These are phyloP conservation scores for Peronosclerospora sorghi DNA, from an alignment of 352 stramenopile genomes.

Conservation along the genomic window DNA sequence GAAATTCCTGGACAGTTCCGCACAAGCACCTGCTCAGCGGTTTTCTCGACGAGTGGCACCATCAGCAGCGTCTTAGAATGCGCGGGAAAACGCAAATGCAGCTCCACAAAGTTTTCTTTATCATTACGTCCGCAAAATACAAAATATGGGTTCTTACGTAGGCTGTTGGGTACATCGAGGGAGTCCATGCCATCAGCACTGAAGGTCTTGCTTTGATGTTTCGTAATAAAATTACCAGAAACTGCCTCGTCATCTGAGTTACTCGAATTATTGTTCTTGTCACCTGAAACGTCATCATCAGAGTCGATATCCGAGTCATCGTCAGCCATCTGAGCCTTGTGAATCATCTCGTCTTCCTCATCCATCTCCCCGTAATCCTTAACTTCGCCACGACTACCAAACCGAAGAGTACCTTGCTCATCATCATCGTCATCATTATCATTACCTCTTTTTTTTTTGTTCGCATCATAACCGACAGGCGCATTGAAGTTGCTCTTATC, in stretches of 20 bases:
- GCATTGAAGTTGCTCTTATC: conserved; percentile 38
- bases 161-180: conserved; percentile 57
- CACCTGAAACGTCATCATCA: conserved; percentile 33
- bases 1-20: conserved; percentile 82
- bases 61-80: conserved; percentile 85
- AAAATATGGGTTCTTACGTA: conserved; percentile 84
- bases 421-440: conserved; percentile 85
- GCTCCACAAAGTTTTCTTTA: conserved; percentile 74
- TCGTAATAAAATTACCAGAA: conserved; percentile 21
- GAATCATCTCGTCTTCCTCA: conserved; percentile 89
- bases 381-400: conserved; percentile 69
- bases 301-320: conserved; percentile 54
- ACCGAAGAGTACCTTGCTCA: conserved; percentile 81
- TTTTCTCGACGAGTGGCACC: conserved; percentile 83
- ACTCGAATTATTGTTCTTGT: conserved; percentile 15
- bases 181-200: conserved; percentile 48
- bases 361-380: conserved; percentile 87
- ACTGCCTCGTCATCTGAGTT: conserved; percentile 25
- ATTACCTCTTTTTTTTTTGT: conserved; percentile 35
- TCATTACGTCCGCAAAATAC: conserved; percentile 67
- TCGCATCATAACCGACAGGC: conserved; percentile 5
- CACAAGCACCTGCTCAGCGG: conserved; percentile 77
- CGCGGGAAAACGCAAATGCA: conserved; percentile 81
- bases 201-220: conserved; percentile 33
- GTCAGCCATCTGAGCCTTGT: conserved; percentile 37